phyloP scores from a whole-genome alignment of 345 rosid species.

The Bruguiera gymnorhiza region DNA sequence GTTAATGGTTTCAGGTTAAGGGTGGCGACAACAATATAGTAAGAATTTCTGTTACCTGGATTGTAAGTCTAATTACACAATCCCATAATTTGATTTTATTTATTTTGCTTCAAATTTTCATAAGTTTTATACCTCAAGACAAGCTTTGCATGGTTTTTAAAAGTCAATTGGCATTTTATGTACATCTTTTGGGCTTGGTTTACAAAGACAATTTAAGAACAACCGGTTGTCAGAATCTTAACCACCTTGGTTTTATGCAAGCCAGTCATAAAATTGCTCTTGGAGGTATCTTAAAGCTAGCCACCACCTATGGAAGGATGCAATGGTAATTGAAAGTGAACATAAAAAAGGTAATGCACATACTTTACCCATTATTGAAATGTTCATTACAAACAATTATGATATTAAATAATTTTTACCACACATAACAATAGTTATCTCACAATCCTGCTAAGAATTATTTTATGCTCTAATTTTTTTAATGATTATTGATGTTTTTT shows the following conservation, averaged over 20 bases:
- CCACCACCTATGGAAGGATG: background rate
- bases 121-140: too few relatives aligned
- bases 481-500: too few relatives aligned
- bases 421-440: too few relatives aligned
- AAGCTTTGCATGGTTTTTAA: too few relatives aligned
- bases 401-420: too few relatives aligned
- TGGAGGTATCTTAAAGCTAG: background rate
- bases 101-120: background rate
- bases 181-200: background rate
- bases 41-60: conserved; percentile 2
- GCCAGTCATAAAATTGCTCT: background rate
- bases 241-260: conserved; percentile 19
- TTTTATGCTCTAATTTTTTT: too few relatives aligned
- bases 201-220: background rate
- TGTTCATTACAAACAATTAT: too few relatives aligned
- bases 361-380: background rate
- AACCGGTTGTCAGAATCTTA: conserved; percentile 8
- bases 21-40: background rate
- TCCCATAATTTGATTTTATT: background rate
- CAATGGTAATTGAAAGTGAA: too few relatives aligned
- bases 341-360: too few relatives aligned
- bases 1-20: conserved; percentile 2
- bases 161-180: too few relatives aligned
- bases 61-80: background rate
- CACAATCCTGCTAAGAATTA: too few relatives aligned